phyloP scores from a whole-genome alignment of 2,329 filamentous ascomycete genomes.

The Stagonosporopsis tanaceti region DNA sequence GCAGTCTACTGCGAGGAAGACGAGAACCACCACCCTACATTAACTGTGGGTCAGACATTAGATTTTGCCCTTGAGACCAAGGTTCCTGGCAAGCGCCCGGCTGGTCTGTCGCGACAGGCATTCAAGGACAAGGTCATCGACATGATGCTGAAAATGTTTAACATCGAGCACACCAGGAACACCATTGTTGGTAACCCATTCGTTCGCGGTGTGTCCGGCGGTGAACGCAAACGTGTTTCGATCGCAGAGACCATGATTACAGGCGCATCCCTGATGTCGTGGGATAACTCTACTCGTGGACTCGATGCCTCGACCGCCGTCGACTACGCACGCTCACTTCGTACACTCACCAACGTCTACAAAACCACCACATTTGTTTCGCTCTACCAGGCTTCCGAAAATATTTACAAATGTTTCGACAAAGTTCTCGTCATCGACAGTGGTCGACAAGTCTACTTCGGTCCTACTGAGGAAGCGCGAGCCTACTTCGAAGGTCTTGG shows the following conservation, averaged over 20 bases:
- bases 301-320: conserved; percentile 59
- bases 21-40: conserved; percentile 82
- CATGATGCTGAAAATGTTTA: conserved; percentile 87
- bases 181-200: conserved; percentile 87
- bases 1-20: conserved; percentile 88
- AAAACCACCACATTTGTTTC: conserved; percentile 85
- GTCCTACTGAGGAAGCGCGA: conserved; percentile 71
- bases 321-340: conserved; percentile 57
- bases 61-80: conserved; percentile 86
- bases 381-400: conserved; percentile 85
- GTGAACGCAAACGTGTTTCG: conserved; percentile 80
- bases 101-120: conserved; percentile 73
- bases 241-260: conserved; percentile 85
- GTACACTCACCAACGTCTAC: conserved; percentile 80
- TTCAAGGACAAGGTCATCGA: conserved; percentile 80
- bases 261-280: conserved; percentile 73
- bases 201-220: conserved; percentile 78
- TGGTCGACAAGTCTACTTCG: conserved; percentile 79
- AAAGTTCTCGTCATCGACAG: conserved; percentile 84
- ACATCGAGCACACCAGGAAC: conserved; percentile 85
- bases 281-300: conserved; percentile 61
- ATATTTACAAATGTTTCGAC: conserved; percentile 81
- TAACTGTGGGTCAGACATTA: conserved; percentile 88
- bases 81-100: conserved; percentile 79
- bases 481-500: conserved; percentile 80